A percentile compares a stretch with the other conserved stretches of the same genome.
Evolutionary conservation across 2,329 filamentous ascomycete genomes (phyloP).

Genomic region (Colletotrichum acutatum): DNA sequence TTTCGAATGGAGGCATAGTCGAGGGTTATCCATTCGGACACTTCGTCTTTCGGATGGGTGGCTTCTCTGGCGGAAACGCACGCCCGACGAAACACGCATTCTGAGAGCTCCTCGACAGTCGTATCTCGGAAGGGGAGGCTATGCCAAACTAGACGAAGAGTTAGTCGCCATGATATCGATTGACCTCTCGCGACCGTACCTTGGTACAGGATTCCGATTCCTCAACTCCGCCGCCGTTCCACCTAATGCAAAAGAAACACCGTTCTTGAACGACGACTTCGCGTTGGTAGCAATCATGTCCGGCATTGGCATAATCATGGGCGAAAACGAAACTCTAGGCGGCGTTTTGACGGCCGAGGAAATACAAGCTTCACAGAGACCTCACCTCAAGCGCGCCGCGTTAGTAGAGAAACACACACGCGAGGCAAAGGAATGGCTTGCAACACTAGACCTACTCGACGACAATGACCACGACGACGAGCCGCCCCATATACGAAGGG

Average conservation of each 20-base stretch:
- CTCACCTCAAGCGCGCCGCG: neutral
- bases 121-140: neutral
- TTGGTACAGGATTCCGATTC: constrained; percentile 5
- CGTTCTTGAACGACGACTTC: neutral
- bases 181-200: neutral
- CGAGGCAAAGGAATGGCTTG: neutral
- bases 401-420: neutral
- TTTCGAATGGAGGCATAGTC: constrained; percentile 11
- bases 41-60: neutral
- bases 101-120: neutral
- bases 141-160: neutral
- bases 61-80: constrained; percentile 6
- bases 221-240: neutral
- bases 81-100: neutral
- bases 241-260: neutral
- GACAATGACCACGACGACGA: neutral
- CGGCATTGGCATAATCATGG: constrained; percentile 4
- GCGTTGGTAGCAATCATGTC: constrained; percentile 15
- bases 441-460: neutral
- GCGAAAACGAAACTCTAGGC: neutral
- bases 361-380: neutral
- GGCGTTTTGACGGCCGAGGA: neutral
- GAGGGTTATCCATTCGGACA: neutral
- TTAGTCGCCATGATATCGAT: constrained; percentile 1
- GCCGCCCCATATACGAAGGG: neutral